Evolutionary conservation across 2,329 filamentous ascomycete genomes (phyloP), one percentile per base, ranked within the genome.

Genomic region (Alternaria novae-zelandiae): DNA sequence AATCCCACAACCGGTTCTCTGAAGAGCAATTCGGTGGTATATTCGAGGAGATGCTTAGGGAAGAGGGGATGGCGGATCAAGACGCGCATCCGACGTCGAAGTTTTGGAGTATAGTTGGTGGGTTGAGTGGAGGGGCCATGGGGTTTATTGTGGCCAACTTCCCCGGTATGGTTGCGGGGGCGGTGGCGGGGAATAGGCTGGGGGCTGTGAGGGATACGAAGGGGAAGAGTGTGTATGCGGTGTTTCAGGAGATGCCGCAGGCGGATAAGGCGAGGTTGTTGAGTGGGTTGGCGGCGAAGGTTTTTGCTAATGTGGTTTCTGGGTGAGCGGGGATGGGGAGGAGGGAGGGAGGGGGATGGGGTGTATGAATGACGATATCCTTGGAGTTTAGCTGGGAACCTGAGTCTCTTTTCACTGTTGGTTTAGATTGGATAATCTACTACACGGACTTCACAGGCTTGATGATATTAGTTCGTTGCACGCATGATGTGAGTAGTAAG

Each of bases 81-180:
- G 86, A 86, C 17, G 87, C 85, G 51, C 71, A 76, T 15, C 87
- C 87, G 1, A 95, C 89, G 3, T 85, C 88, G 65, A 89, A 89
- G 71, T 97, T 99, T 80, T 99, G 96, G 95, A 87, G 89, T 60
- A 80, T 97, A 67, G 78, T 97, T 1, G 96, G 96, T 4, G 94
- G 93, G 2, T 80, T 95, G 44, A 96, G 93, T 75, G 96, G 96
- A 30, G 95, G 91, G 12, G 92, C 93, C 3, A 87, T 99, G 79
- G 96, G 96, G 0, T 98, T 98, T 80, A 99, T 99, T 70, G 87
- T 98, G 25, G 96, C 91, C 26, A 98, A 98, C 78, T 88, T 97
- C 53, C 92, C 95, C 0, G 96, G 96, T 0, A 86, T 95, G 74
- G 80, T 98, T 41, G 95, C 95, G 0, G 96, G 96, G 3, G 93